Percentiles rank a stretch among this genome's conserved stretches.
Evolutionary conservation across 1,139 yeast species (phyloP).

Genomic region (Magnusiomyces ingens): DNA sequence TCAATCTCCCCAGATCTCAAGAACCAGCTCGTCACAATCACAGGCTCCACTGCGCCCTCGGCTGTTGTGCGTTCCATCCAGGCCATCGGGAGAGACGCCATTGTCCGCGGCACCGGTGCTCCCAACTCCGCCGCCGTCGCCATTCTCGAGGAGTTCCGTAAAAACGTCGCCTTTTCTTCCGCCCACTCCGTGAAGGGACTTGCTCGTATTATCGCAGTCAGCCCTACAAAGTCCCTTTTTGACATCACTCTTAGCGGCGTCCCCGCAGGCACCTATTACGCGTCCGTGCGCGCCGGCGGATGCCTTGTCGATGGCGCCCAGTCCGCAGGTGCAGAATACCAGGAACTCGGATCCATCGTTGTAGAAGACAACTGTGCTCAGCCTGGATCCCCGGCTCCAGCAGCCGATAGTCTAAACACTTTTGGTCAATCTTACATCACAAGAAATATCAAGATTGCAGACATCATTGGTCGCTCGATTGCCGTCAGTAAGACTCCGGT

Average conservation of each 20-base stretch:
- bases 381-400: too few species aligned
- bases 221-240: conserved; percentile 44
- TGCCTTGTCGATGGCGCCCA: conserved; percentile 69
- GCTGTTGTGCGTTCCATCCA: conserved; percentile 59
- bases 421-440: conserved; percentile 61
- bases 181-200: conserved; percentile 67
- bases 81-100: conserved; percentile 75
- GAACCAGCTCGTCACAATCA: conserved; percentile 54
- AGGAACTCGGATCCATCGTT: conserved; percentile 34
- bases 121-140: conserved; percentile 90
- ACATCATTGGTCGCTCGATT: conserved; percentile 75
- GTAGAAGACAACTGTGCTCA: conserved; percentile 22
- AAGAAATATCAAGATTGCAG: conserved; percentile 42
- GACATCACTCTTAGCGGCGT: conserved; percentile 77
- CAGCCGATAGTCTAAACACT: conserved; percentile 28
- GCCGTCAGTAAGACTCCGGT: conserved; percentile 43
- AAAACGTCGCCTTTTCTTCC: conserved; percentile 18
- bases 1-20: conserved; percentile 48
- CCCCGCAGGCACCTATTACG: conserved; percentile 55
- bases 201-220: conserved; percentile 75
- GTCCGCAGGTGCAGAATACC: conserved; percentile 59
- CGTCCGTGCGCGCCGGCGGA: conserved; percentile 64
- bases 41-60: conserved; percentile 66
- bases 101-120: conserved; percentile 83
- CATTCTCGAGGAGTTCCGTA: conserved; percentile 57